Evolutionary conservation across 148 eudicot genomes (phyloP), one percentile per base, ranked within the genome.

Genomic region (Tetragonia tetragonoides): DNA sequence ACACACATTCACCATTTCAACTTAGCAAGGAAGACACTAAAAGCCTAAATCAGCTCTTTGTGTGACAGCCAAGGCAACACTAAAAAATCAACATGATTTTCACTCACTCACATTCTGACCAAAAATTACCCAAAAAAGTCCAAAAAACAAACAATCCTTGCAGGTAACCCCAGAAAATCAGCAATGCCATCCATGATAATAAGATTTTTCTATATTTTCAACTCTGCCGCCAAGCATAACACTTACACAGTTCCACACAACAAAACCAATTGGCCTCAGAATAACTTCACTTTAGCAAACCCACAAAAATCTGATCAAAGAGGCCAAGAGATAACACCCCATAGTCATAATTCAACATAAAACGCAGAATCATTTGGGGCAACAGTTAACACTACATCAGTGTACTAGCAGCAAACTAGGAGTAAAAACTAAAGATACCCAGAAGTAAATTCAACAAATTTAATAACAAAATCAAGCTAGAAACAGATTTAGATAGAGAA

Each of bases 391-490:
- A 68, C n/a, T n/a, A n/a, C 3, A 23, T 42, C 21, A 37, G 74
- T 72, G 28, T 64, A 66, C 38, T 14, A 59, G 28, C 18, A 71
- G 77, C 68, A 70, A 81, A 81, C 53, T 6, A 81, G 14, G 74
- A 77, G 73, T 77, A 77, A 69, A 82, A 70, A 40, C 70, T 73
- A 70, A 73, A 73, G 4, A 77, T 21, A 72, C 64, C 74, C 80
- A 66, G 17, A 5, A 73, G 0, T 38, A 1, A 72, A 66, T 46
- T 66, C 39, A 77, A 42, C 70, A 59, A 73, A 66, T 72, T 44
- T 16, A 66, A 17, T 66, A 34, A 37, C 8, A 66, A 73, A 73
- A 37, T 24, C 34, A 54, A 53, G 20, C 66, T 24, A 24, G 34
- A 56, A 34, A 9, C 51, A 66, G 4, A 49, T 20, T n/a, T 15